Base-by-base conservation (phyloP, 148 eudicot genomes). In the Diospyros kaki region DNA sequence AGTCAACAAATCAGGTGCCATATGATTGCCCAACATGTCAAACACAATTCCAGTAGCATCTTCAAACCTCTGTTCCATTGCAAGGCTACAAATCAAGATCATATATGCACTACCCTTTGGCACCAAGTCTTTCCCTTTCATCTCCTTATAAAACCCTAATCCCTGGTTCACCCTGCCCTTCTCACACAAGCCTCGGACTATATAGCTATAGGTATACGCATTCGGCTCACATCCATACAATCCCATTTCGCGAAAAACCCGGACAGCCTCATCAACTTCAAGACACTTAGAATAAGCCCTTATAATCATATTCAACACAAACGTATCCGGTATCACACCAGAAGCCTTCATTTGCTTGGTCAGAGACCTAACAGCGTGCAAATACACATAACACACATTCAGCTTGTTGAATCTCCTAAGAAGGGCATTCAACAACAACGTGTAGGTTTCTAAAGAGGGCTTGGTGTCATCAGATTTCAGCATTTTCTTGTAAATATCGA, bases 161-260 rank as follows among this genome's bases (percentile, higher is more conserved):
- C 94, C 97, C 71, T 79, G 83, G 54, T 68, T 76, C 68, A 85
- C 87, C 79, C 92, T 84, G 60, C 90, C 96, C 73, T 92, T 95
- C 90, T 95, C 97, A 82, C 98, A 95, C 81, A 89, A 84, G 51
- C 96, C 98, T 71, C 82, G 87, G 1, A 69, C 76, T 75, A 95
- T 63, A 82, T 90, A 92, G 78, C 97, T 85, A 77, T 85, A 95
- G 2, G 84, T 90, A 77, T 80, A 92, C 18, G 59, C 76, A 87
- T 90, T 92, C 0, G 98, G 94, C 73, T 90, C 96, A 45, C 94
- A 89, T 0, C 88, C 90, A 73, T 92, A 95, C 81, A 92, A 82
- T 9, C 97, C 96, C 96, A 95, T 95, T 69, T 92, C 98, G 0
- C 82, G 81, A 68, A 95, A 92, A 58, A 93, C 89, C 81, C 91